Conservation (phyloP, 2,329 filamentous ascomycete species). For the Stylonectria norvegica region DNA sequence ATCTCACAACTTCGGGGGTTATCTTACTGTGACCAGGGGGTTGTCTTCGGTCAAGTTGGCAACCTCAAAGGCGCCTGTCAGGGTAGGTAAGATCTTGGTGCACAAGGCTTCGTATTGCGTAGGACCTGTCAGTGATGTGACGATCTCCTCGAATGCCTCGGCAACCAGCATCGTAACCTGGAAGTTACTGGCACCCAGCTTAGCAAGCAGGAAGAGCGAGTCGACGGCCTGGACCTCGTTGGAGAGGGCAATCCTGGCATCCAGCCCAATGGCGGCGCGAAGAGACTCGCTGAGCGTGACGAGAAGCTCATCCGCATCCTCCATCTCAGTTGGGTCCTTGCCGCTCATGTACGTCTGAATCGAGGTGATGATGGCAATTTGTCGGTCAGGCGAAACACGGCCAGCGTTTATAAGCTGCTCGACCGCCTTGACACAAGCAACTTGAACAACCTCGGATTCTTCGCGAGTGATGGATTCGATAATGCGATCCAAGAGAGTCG, state of each 20-base stretch:
- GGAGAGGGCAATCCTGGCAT: conserved; percentile 70
- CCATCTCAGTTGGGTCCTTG: conserved; percentile 78
- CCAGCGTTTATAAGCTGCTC: conserved; percentile 61
- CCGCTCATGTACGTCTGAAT: conserved; percentile 71
- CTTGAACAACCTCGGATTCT: conserved; percentile 82
- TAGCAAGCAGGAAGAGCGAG: conserved; percentile 82
- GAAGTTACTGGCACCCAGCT: conserved; percentile 84
- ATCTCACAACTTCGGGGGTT: too few relatives aligned
- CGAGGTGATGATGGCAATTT: conserved; percentile 58
- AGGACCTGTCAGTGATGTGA: conserved; percentile 61
- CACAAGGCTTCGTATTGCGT: conserved; percentile 76
- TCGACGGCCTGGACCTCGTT: conserved; percentile 72
- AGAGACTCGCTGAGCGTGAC: conserved; percentile 86
- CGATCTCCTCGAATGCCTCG: conserved; percentile 89
- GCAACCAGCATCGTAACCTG: conserved; percentile 83
- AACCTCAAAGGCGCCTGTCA: conserved; percentile 87
- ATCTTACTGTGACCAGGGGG: conserved; percentile 68
- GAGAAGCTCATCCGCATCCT: conserved; percentile 87
- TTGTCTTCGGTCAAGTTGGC: conserved; percentile 82
- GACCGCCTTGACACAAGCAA: conserved; percentile 83
- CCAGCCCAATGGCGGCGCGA: conserved; percentile 75
- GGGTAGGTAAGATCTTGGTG: conserved; percentile 77
- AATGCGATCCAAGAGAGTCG: conserved; percentile 65
- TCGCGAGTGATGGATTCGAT: conserved; percentile 74
- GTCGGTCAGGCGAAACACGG: conserved; percentile 51